Evolutionary conservation across 1,139 yeast genomes (phyloP), one percentile per base, ranked within the genome.

Genomic region (Fermentozyma sake): DNA sequence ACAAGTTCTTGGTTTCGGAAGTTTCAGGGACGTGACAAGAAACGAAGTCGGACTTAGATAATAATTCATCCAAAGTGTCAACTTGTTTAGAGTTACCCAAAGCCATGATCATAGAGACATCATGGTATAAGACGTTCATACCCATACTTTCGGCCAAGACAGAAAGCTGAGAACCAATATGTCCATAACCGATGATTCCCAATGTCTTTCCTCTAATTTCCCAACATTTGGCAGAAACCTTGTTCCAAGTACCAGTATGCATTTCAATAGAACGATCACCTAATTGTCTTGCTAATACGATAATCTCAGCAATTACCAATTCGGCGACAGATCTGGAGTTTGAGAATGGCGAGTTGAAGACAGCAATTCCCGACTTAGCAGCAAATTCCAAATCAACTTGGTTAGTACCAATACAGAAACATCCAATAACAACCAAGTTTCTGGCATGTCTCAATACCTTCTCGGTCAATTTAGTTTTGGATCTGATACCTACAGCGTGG

Each of bases 271-370:
- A 85, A 63, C 99, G 80, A 60, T 91, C 98, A 50, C 97, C 96
- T 41, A 91, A 67, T 67, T 91, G 98, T 68, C 99, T 83, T 18
- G 98, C 95, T 50, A 91, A 72, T 28, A 94, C 70, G 54, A 91
- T 86, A 51, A 91, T 79, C 66, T 91, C 96, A 42, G 94, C 95
- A 61, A 91, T 87, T 34, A 93, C 96, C 48, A 93, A 74, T 66
- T 91, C 99, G 35, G 99, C 99, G 26, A 91, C 99, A 4, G 96
- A 87, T 66, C 99, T 81, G 18, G 98, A 91, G 69, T 91, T 91
- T 42, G 96, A 87, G 68, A 93, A 91, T 33, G 99, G 99, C 19
- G 98, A 91, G 72, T 91, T 91, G 79, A 91, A 91, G 17, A 91
- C 98, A 28, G 97, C 89, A 58, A 89, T 75, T 66, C 99, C 99